Base-by-base conservation (phyloP, 306 rosid species). In the Acmispon strigosus region DNA sequence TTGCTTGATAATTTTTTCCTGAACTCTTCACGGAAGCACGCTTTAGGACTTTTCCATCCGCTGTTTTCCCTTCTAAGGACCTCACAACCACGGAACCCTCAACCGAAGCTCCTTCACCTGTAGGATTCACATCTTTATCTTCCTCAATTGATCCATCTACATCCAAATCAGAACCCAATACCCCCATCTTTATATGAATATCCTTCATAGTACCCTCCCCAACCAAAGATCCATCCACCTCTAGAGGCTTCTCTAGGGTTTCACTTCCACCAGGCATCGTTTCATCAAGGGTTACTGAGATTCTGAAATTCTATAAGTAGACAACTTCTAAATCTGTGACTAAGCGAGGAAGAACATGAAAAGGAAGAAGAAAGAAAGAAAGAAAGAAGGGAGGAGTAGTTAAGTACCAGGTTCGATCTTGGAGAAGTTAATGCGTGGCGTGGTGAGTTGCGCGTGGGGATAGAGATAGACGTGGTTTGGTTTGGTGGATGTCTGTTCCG, bases 151-250 rank as follows among this genome's bases (percentile, higher is more conserved):
- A 50, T 18, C 49, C 84, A 41, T 86, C 90, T 80, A 81, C 84
- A 79, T 77, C 81, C 75, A 84, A 81, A 82, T 84, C 86, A 65
- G 96, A 80, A 72, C 84, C 96, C 62, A 84, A 80, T 18, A 89
- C 92, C 78, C 83, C 90, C 62, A 89, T 88, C 86, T 81, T 85
- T 65, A 82, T 36, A n/a, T n/a, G n/a, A n/a, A n/a, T n/a, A 34
- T 86, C 96, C 72, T 77, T 88, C 73, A 83, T 89, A 81, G 76
- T 76, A 76, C 89, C 81, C 50, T 49, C 81, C 32, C 78, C 74
- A 71, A 52, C 68, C 58, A 72, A 76, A 57, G 79, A 50, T 42
- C 74, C 88, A 39, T 84, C 82, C 70, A 44, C 18, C 42, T 62
- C 74, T 44, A 76, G 13, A 66, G 57, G 55, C 62, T 66, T 61